Base-by-base conservation (phyloP, 495 filamentous ascomycete genomes). In the Hypoxylon trugodes region DNA sequence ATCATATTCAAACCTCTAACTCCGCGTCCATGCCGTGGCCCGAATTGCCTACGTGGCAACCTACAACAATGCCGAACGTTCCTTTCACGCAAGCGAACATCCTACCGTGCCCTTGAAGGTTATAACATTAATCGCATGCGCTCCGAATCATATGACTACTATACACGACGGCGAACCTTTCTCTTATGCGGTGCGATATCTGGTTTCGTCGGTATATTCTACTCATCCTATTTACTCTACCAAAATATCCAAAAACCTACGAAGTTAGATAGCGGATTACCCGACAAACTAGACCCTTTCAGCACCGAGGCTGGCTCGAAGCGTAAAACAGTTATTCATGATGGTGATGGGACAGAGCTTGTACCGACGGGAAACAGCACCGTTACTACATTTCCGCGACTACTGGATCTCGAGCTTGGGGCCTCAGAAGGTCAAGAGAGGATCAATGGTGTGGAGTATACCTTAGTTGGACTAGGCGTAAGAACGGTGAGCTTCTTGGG, bases 401-500 rank as follows among this genome's bases (percentile, higher is more conserved):
- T 85, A 1, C 84, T 97, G 45, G 74, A 79, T 30, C 77, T 96
- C 0, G 83, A 87, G 1, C 54, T 76, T 6, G 73, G 76, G 12
- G 70, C 77, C 0, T 57, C 65, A 35, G 66, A 50, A 13, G 69
- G 61, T 12, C 61, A 58, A 38, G 56, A 76, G 47, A 73, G 68
- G 30, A 64, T 67, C 33, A 74, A 71, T 19, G 76, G 82, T 8
- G 74, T 79, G 22, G 91, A 96, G 61, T 97, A 96, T 73, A 90
- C 91, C 22, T 83, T 97, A 0, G 80, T 97, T 4, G 95, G 95
- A 0, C 79, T 96, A 33, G 95, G 95, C 6, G 84, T 94, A 46
- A 86, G 95, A 48, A 94, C 89, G 6, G 95, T 98, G 15, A 92
- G 88, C 32, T 96, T 97, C 70, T 73, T 98, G 36, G 77, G 84